Evolutionary conservation across 805 yeast genomes (phyloP).

Genomic region (Candida ascalaphidarum): DNA sequence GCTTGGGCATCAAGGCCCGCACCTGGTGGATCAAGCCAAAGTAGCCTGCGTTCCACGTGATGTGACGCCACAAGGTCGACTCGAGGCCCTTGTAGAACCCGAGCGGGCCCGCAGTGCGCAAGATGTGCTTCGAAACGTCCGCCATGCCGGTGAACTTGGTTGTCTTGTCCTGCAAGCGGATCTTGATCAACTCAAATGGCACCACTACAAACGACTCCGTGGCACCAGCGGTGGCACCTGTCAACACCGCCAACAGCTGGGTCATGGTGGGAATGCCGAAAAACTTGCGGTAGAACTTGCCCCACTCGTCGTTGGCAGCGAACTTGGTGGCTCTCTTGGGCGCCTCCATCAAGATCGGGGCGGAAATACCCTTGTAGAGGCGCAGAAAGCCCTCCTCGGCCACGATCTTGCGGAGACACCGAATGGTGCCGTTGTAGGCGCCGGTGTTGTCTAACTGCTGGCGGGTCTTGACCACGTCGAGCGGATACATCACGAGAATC

Average conservation of each 20-base stretch:
- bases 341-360: slow-evolving; percentile 98
- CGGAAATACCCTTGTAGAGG: slow-evolving; percentile 87
- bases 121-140: slow-evolving; percentile 69
- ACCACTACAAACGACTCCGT: slow-evolving; percentile 95
- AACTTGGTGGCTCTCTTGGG: slow-evolving; percentile 98
- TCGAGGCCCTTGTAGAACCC: slow-evolving; percentile 93
- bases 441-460: slow-evolving; percentile 66
- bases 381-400: slow-evolving; percentile 77
- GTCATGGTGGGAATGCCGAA: slow-evolving; percentile 66
- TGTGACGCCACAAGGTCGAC: slow-evolving; percentile 96
- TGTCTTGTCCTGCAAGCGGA: slow-evolving; percentile 83
- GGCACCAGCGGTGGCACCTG: slow-evolving; percentile 99
- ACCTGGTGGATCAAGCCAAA: slow-evolving; percentile 92
- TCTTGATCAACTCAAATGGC: slow-evolving; percentile 94
- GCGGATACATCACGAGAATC: slow-evolving; percentile 89
- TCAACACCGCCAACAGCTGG: slow-evolving; percentile 78
- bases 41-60: slow-evolving; percentile 96
- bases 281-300: slow-evolving; percentile 62
- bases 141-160: slow-evolving; percentile 77
- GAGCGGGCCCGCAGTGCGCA: slow-evolving; percentile 67
- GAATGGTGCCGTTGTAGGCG: slow-evolving; percentile 76
- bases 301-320: slow-evolving; percentile 97
- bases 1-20: slow-evolving; percentile 68
- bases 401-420: slow-evolving; percentile 76
- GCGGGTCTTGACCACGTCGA: slow-evolving; percentile 95